Base-by-base conservation (phyloP, 2,329 filamentous ascomycete genomes). In the Sporothrix pseudoabietina region DNA sequence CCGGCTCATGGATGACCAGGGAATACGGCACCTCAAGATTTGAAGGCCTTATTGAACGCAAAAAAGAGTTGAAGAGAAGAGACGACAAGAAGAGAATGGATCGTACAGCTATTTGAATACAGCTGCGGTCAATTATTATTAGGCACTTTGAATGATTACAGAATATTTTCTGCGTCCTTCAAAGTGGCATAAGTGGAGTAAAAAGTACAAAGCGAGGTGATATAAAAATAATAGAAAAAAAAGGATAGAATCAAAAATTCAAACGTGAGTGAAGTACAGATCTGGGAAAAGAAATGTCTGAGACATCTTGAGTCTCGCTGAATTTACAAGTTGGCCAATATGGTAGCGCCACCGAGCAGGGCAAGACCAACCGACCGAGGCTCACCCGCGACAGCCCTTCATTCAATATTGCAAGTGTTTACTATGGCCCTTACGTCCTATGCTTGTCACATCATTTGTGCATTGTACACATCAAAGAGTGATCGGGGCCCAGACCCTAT, bases 21-120 rank as follows among this genome's bases (percentile, higher is more conserved):
- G 73, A 2, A 63, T 73, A 7, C 66, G 73, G 3, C 52, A 22
- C 10, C 1, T 71, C 44, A 76, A 76, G 57, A 49, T 76, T 4
- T 76, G 44, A 74, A n/a, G 22, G 52, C 19, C 6, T n/a, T 12
- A 32, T 16, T 47, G n/a, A 7, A 41, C 7, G 22, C 7, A 35
- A 22, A 52, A 26, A 35, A 10, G n/a, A 16, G 16, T 32, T 2
- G 44, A 44, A 30, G 2, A 55, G 52, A 55, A 55, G n/a, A 55
- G 19, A 14, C 14, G 19, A 47, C 32, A 22, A 4, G 2, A 59
- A 59, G 9, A 32, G 55, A 59, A 59, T 6, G 35, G 22, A 59
- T 35, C 6, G 22, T 16, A 26, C 39, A 26, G 9, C 7, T 65
- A 65, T 26, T 65, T 44, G 10, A 65, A 65, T 65, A 65, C 9